Evolutionary conservation across 768 basidiomycete species (phyloP).

Genomic region (Mycena crocata): DNA sequence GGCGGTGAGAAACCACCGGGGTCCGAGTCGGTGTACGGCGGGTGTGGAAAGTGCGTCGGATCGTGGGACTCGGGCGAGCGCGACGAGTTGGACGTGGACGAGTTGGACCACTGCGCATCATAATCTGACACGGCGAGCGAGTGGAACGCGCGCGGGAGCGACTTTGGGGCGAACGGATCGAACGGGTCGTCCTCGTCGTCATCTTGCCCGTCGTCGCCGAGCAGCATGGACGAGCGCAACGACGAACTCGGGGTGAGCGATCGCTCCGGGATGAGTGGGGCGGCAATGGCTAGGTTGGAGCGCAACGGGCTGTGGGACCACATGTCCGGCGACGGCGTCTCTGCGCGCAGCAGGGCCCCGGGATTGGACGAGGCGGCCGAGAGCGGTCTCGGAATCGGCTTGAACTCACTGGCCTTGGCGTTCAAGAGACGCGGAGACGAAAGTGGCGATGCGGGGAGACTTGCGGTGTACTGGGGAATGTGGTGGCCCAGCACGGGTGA

Average conservation of each 20-base stretch:
- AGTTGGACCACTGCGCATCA: constrained; percentile 66
- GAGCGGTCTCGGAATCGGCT: constrained; percentile 83
- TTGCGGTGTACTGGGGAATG: constrained; percentile 77
- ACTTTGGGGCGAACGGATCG: constrained; percentile 74
- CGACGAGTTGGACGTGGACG: constrained; percentile 60
- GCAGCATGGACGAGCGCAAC: constrained; percentile 71
- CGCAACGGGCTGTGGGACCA: constrained; percentile 85
- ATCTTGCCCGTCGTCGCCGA: constrained; percentile 64
- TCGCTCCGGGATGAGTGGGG: constrained; percentile 85
- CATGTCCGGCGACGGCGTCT: constrained; percentile 90
- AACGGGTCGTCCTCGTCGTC: constrained; percentile 86
- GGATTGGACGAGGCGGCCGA: constrained; percentile 78
- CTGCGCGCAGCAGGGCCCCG: constrained; percentile 68
- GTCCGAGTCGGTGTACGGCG: constrained; percentile 33
- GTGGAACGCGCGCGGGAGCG: constrained; percentile 67
- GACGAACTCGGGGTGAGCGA: constrained; percentile 77
- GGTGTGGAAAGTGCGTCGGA: constrained; percentile 2
- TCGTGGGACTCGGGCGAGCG: constrained; percentile 61
- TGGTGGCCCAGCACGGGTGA: constrained; percentile 77
- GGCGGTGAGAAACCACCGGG: constrained; percentile 38
- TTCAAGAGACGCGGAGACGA: constrained; percentile 88
- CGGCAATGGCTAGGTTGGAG: constrained; percentile 92
- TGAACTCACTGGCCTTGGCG: constrained; percentile 92
- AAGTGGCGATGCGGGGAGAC: constrained; percentile 85
- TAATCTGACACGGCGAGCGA: constrained; percentile 73